Evolutionary conservation across 1,139 yeast genomes (phyloP).

Genomic region (Maudiozyma humilis): DNA sequence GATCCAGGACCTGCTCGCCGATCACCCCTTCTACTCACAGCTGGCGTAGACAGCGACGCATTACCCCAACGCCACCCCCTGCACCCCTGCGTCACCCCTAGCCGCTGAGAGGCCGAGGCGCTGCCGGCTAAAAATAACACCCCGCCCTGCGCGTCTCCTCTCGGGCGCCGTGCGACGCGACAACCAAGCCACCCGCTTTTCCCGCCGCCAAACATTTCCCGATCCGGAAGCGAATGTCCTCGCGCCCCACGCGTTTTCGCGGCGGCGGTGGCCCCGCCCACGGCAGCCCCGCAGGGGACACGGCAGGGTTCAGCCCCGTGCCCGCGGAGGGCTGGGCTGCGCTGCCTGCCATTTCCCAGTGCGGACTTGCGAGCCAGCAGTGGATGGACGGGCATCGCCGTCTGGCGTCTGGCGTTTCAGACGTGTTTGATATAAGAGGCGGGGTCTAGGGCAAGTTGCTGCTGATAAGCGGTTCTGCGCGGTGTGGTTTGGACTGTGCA

Average conservation of each 20-base stretch:
- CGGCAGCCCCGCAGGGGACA: too few species aligned
- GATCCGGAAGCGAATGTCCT: slow-evolving; percentile 6
- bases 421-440: too few species aligned
- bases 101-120: not conserved
- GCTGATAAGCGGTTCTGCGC: not conserved
- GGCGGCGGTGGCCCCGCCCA: too few species aligned
- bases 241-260: too few species aligned
- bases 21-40: slow-evolving; percentile 7
- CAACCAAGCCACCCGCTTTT: slow-evolving; percentile 11
- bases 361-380: not conserved
- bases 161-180: slow-evolving; percentile 4
- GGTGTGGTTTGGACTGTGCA: too few species aligned
- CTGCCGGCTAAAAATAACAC: not conserved
- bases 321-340: too few species aligned
- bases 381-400: not conserved
- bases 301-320: too few species aligned
- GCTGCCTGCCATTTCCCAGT: not conserved
- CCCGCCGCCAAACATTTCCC: slow-evolving; percentile 4
- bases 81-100: too few species aligned
- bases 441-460: too few species aligned
- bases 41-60: not conserved
- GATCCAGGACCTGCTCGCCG: slow-evolving; percentile 3
- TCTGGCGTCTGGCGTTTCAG: not conserved
- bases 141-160: too few species aligned
- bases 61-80: too few species aligned